Evolutionary conservation across 2,329 filamentous ascomycete species (phyloP), one percentile per base, ranked within the genome.

Genomic region (Fusarium bulbicola): DNA sequence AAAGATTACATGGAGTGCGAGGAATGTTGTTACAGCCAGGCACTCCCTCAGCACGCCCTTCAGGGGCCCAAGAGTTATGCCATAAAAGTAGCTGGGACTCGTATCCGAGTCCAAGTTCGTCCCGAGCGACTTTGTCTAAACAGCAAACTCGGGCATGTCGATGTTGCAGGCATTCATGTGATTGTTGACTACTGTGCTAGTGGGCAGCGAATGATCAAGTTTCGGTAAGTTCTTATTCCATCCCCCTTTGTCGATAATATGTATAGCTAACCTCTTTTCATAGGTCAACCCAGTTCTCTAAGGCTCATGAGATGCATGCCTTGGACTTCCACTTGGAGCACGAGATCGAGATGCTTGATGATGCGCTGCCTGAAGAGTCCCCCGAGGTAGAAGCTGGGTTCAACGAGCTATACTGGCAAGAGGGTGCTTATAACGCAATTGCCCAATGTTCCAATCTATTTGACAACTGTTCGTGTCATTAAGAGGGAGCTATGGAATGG

Each of bases 211-310:
- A 30, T 74, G 50, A 63, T 74, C 58, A 74, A 69, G 39, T 73
- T 74, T 46, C 49, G 60, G 72, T 70, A 58, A 58, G 68, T 73
- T 59, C 49, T 13, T 24, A 47, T 7, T 5, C 30, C 36, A 14
- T 28, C 20, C 43, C 43, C 15, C 34, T 42, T 28, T 7, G 21
- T 20, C 20, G 3, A 16, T 18, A 42, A 6, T 24, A 24, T 24
- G 3, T n/a, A n/a, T 60, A 26, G 21, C 64, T 74, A 50, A 74
- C 28, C 40, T 20, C 34, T 20, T 47, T 37, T n/a, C 11, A 28
- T 20, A 74, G 72, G 21, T 74, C 72, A 34, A 74, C 72, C 26
- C 60, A 54, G 9, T 74, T 74, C n/a, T 74, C 72, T 0, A 26
- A 72, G 6, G 53, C 49, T 28, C 68, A 74, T 45, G 72, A 74